Evolutionary conservation across 257 asterid species (phyloP).

Genomic region (Solanum habrochaites): DNA sequence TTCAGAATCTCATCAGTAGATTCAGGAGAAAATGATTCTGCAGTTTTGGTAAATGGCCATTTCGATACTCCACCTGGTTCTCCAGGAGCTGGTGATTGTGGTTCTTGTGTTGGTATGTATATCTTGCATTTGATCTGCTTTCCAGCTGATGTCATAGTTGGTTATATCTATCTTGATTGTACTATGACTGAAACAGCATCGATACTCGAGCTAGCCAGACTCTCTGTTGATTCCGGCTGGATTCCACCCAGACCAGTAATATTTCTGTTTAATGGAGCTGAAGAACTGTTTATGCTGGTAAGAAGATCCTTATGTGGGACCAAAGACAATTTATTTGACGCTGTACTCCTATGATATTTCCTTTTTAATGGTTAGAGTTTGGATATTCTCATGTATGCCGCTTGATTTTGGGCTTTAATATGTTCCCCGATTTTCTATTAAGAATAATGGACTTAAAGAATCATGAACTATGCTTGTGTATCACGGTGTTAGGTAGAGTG

Average conservation of each 20-base stretch:
- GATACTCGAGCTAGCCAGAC: constrained; percentile 83
- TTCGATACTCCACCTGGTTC: constrained; percentile 87
- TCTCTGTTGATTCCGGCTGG: constrained; percentile 85
- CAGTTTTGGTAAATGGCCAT: constrained; percentile 82
- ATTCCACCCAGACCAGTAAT: constrained; percentile 81
- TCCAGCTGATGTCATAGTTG: not conserved
- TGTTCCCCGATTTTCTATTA: not conserved
- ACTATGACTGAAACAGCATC: constrained; percentile 53
- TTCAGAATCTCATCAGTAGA: constrained; percentile 76
- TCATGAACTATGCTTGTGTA: not conserved
- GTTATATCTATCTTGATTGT: constrained; percentile 7
- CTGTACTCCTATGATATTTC: not conserved
- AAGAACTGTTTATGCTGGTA: constrained; percentile 96
- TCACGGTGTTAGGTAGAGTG: no score
- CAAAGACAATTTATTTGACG: not conserved
- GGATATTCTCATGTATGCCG: not conserved
- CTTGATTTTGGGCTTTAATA: not conserved
- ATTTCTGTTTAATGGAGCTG: constrained; percentile 97
- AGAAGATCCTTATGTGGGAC: constrained; percentile 12
- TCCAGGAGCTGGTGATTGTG: constrained; percentile 99
- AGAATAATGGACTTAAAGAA: not conserved
- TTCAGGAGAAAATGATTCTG: constrained; percentile 60
- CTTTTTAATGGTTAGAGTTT: not conserved
- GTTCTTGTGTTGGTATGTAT: constrained; percentile 87
- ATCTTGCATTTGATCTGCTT: not conserved